phyloP scores from a whole-genome alignment of 2,329 filamentous ascomycete genomes.

The Chaetomiaceae sp. region DNA sequence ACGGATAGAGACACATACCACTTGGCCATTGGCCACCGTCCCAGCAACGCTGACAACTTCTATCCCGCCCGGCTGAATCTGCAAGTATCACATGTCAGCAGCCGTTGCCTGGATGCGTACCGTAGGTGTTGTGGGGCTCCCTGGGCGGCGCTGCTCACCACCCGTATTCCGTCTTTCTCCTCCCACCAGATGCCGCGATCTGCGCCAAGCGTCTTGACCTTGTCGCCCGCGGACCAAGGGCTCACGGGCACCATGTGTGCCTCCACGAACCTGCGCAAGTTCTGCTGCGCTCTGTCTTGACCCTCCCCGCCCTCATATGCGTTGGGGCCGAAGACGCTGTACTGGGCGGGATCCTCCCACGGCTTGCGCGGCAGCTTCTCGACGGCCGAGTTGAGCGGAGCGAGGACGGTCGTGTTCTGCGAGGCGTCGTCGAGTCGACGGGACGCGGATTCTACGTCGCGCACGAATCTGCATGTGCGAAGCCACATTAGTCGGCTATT shows the following conservation, averaged over 20 bases:
- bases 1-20: conserved; percentile 44
- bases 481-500: too few relatives aligned
- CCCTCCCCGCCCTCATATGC: conserved; percentile 74
- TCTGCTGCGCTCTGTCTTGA: conserved; percentile 67
- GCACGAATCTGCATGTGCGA: conserved; percentile 57
- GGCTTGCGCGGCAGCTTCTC: conserved; percentile 75
- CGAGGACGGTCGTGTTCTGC: conserved; percentile 76
- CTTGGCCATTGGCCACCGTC: conserved; percentile 78
- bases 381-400: conserved; percentile 78
- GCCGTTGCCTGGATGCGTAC: background rate
- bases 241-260: conserved; percentile 70
- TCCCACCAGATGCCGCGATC: conserved; percentile 77
- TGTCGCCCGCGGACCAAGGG: conserved; percentile 66
- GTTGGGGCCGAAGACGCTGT: conserved; percentile 56
- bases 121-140: background rate
- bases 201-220: conserved; percentile 59
- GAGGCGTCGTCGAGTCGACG: conserved; percentile 60
- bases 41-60: conserved; percentile 70
- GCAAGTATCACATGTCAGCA: background rate
- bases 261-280: conserved; percentile 76
- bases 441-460: conserved; percentile 65
- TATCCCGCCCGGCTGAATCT: conserved; percentile 74
- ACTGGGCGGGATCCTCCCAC: conserved; percentile 74
- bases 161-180: conserved; percentile 57
- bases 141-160: conserved; percentile 45